phyloP scores from a whole-genome alignment of 2,329 filamentous ascomycete species.

The Beauveria bassiana region DNA sequence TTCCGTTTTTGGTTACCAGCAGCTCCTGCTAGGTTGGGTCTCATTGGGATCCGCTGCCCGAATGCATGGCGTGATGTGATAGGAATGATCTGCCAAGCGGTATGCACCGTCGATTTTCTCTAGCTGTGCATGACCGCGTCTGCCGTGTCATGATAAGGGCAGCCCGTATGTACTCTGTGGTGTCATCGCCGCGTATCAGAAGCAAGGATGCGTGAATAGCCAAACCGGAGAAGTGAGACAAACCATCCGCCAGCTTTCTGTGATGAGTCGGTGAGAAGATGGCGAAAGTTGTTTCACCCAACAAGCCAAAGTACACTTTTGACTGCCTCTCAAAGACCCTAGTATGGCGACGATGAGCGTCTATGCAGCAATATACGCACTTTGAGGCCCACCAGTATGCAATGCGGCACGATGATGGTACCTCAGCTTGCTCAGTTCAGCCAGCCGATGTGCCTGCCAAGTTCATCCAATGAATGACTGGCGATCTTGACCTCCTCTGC shows the following conservation, averaged over 20 bases:
- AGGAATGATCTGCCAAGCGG: background rate
- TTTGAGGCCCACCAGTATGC: background rate
- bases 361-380: background rate
- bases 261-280: too few species aligned
- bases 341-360: too few species aligned
- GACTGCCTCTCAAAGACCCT: background rate
- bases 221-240: too few species aligned
- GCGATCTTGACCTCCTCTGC: background rate
- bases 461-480: background rate
- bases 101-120: background rate
- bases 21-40: background rate
- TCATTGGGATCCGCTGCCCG: background rate
- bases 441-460: background rate
- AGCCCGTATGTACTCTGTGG: background rate
- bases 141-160: background rate
- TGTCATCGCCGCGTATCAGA: background rate
- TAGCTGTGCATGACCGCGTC: background rate
- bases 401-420: background rate
- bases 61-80: background rate
- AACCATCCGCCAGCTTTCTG: too few species aligned
- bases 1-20: background rate
- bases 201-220: background rate
- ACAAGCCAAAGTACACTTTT: background rate
- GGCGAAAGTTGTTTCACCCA: background rate
- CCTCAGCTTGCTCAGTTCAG: background rate